phyloP scores from a whole-genome alignment of 2,329 filamentous ascomycete species.

The Xylariaceae sp. region DNA sequence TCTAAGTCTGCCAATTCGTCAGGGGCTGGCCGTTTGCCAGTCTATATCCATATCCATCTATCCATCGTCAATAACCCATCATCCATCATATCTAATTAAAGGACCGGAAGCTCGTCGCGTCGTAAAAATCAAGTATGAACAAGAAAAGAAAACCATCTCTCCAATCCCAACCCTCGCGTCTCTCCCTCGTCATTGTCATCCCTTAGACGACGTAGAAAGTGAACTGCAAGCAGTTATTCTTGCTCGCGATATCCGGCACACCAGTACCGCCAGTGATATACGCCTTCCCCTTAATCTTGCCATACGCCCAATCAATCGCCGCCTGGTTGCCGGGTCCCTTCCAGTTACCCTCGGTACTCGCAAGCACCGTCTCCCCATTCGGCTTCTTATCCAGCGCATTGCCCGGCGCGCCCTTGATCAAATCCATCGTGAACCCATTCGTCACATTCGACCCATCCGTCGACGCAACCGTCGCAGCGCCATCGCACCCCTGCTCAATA shows the following conservation, averaged over 20 bases:
- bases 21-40: too few relatives aligned
- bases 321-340: constrained; percentile 34
- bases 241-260: constrained; percentile 32
- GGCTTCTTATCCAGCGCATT: constrained; percentile 32
- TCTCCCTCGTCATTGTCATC: background rate
- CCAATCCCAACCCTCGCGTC: background rate
- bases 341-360: constrained; percentile 37
- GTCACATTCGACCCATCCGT: constrained; percentile 34
- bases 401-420: constrained; percentile 32
- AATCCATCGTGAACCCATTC: constrained; percentile 32
- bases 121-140: too few relatives aligned
- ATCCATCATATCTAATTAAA: background rate
- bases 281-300: constrained; percentile 30
- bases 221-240: constrained; percentile 31
- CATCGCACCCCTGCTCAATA: constrained; percentile 36
- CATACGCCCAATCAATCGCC: constrained; percentile 33
- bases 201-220: constrained; percentile 22
- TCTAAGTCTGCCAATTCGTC: too few relatives aligned
- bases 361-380: constrained; percentile 32
- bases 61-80: too few relatives aligned
- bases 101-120: background rate
- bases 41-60: too few relatives aligned
- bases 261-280: constrained; percentile 35
- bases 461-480: constrained; percentile 34
- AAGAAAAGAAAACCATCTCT: too few relatives aligned